These are phyloP conservation scores for Cystofilobasidium capitatum DNA, from an alignment of 768 basidiomycete genomes.

Conservation along the genomic window DNA sequence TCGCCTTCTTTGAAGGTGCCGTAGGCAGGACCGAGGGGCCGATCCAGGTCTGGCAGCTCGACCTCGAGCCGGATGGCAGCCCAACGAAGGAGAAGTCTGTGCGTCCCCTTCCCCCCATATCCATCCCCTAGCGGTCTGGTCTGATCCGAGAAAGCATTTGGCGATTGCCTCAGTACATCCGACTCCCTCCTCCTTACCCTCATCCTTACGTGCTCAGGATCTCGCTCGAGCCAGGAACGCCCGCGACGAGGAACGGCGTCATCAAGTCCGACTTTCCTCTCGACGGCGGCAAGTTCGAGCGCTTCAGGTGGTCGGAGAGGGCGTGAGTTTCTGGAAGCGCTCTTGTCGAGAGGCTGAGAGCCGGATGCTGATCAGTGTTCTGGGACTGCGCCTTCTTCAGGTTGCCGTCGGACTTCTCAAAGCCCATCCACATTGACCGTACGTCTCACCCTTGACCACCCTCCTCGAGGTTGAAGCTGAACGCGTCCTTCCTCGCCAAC, in stretches of 20 bases:
- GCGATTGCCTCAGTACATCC: constrained; percentile 67
- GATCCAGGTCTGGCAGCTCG: constrained; percentile 73
- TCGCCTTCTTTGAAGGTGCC: constrained; percentile 69
- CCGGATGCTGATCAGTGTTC: constrained; percentile 1
- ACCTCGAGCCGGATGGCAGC: constrained; percentile 79
- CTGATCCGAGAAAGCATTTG: not conserved
- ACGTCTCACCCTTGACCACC: not conserved
- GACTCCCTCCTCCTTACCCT: constrained; percentile 74
- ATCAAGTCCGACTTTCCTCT: constrained; percentile 96
- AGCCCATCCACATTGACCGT: constrained; percentile 78
- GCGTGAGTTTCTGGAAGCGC: constrained; percentile 47
- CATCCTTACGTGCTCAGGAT: constrained; percentile 84
- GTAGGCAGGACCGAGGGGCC: constrained; percentile 46
- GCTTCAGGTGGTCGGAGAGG: constrained; percentile 63
- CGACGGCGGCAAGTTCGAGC: constrained; percentile 74
- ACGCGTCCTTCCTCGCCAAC: not conserved
- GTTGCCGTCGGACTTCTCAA: constrained; percentile 74
- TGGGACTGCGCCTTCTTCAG: constrained; percentile 41
- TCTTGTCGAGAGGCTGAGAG: not conserved
- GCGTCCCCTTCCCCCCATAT: constrained; percentile 36
- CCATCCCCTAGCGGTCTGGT: not conserved
- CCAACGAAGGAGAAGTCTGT: constrained; percentile 78
- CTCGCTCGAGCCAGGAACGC: constrained; percentile 81
- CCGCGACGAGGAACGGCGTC: constrained; percentile 77
- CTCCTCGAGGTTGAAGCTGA: not conserved